A percentile compares a stretch with the other conserved stretches of the same genome.
These are phyloP conservation scores for carrot (Daucus carota) DNA, from an alignment of 129 eudicot species.

Conservation along the genomic window DH1_v3.0 NC_030386.2:29503001-29503500, in stretches of 20 bases:
- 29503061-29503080: neutral
- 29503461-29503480: slow-evolving; percentile 5
- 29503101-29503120: neutral
- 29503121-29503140: neutral
- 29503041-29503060: too few relatives aligned
- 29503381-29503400: slow-evolving; percentile 9
- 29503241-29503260: neutral
- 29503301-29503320: slow-evolving; percentile 11
- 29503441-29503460: slow-evolving; percentile 9
- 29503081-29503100: neutral
- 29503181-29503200: neutral
- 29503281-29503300: neutral
- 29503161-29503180: neutral
- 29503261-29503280: neutral
- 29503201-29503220: neutral
- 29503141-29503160: neutral
- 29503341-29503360: neutral
- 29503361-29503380: slow-evolving; percentile 4
- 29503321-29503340: neutral
- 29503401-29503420: neutral
- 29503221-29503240: neutral
- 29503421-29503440: neutral
- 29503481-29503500: slow-evolving; percentile 13
- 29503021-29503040: too few relatives aligned
- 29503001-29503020: too few relatives aligned